Conservation (phyloP, 768 basidiomycete genomes). For the Lentinus brumalis region DNA sequence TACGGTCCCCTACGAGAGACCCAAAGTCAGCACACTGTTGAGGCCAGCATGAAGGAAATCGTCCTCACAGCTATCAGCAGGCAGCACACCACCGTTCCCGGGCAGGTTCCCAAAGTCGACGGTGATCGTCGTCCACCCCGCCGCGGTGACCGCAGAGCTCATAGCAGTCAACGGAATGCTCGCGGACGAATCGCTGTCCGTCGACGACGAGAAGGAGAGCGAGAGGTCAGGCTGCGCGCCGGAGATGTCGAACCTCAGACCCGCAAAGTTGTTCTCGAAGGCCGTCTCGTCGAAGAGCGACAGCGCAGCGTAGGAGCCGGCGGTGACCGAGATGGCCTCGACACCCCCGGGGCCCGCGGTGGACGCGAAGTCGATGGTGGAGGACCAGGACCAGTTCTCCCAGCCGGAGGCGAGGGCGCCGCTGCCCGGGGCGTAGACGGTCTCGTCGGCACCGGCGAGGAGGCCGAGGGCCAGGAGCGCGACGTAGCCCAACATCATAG, state of each 20-base stretch:
- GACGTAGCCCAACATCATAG: neutral
- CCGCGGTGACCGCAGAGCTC: slow-evolving; percentile 39
- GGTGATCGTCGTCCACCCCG: slow-evolving; percentile 45
- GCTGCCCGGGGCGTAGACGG: neutral
- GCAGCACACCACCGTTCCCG: slow-evolving; percentile 42
- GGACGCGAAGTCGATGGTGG: slow-evolving; percentile 3
- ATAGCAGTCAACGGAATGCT: slow-evolving; percentile 46
- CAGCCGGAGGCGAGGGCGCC: neutral
- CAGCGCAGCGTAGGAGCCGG: slow-evolving; percentile 44
- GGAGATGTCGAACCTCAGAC: slow-evolving; percentile 53
- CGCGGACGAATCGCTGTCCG: slow-evolving; percentile 39
- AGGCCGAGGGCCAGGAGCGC: neutral
- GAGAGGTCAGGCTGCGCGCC: slow-evolving; percentile 47
- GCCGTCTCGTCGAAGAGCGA: slow-evolving; percentile 47
- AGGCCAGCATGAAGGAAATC: neutral
- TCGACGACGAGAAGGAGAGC: slow-evolving; percentile 42
- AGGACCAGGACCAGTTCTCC: slow-evolving; percentile 11
- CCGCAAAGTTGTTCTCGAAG: slow-evolving; percentile 44
- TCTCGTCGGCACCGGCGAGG: neutral
- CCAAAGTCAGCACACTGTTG: neutral
- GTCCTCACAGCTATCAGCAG: neutral
- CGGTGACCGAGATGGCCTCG: slow-evolving; percentile 41
- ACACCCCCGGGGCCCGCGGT: neutral
- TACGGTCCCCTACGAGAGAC: slow-evolving; percentile 43
- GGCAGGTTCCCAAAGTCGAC: slow-evolving; percentile 52